These are phyloP conservation scores for Komagataella ulmi DNA, from an alignment of 805 yeast species.

Conservation along the genomic window DNA sequence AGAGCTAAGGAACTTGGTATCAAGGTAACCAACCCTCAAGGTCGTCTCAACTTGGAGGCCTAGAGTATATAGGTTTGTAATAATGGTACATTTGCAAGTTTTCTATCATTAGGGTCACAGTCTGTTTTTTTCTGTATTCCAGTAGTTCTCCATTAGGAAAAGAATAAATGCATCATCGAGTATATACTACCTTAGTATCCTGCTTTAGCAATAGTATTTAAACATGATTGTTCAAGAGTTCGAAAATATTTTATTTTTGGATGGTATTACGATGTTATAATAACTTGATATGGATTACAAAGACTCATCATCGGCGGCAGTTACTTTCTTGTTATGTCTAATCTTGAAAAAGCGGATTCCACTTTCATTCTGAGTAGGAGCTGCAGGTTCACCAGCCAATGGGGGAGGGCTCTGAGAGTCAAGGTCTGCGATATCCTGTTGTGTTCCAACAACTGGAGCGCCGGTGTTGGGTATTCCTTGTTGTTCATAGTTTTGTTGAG, in stretches of 20 bases:
- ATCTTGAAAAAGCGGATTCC: constrained; percentile 73
- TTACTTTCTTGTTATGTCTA: constrained; percentile 35
- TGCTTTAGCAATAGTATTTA: neutral
- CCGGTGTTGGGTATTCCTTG: constrained; percentile 4
- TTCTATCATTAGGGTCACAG: neutral
- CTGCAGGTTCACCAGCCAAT: constrained; percentile 14
- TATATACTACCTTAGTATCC: neutral
- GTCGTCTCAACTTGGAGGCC: constrained; percentile 97
- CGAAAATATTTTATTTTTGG: neutral
- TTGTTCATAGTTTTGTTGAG: constrained; percentile 10
- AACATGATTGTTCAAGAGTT: neutral
- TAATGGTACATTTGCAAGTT: neutral
- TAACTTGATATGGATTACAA: constrained; percentile 3
- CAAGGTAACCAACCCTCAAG: constrained; percentile 98
- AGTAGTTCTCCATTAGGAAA: too few relatives aligned
- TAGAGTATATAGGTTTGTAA: constrained; percentile 18
- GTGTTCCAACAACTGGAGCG: constrained; percentile 4
- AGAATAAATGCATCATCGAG: neutral
- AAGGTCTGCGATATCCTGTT: constrained; percentile 2
- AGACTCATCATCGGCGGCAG: constrained; percentile 21
- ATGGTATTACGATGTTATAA: neutral
- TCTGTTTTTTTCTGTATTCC: too few relatives aligned
- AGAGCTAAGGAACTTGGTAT: constrained; percentile 98
- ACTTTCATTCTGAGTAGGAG: constrained; percentile 23
- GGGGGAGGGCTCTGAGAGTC: constrained; percentile 14